Evolutionary conservation across 2,329 filamentous ascomycete species (phyloP).

Genomic region (Ophiostoma triangulosporum): DNA sequence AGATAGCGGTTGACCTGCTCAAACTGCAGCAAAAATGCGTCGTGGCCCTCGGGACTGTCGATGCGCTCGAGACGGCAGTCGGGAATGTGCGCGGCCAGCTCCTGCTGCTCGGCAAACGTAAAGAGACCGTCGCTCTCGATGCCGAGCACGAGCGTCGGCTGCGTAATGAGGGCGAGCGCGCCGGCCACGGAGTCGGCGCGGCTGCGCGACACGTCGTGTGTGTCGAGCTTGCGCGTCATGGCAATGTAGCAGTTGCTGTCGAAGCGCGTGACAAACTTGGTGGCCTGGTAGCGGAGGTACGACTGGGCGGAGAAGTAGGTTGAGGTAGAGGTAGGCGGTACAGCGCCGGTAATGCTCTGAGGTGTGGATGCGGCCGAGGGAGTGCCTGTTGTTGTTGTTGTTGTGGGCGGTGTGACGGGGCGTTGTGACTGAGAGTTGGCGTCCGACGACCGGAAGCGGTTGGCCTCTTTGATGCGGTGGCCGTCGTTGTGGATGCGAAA

Average conservation of each 20-base stretch:
- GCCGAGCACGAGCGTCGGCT: slow-evolving; percentile 81
- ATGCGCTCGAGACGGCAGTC: slow-evolving; percentile 71
- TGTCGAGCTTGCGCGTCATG: slow-evolving; percentile 94
- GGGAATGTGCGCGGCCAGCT: slow-evolving; percentile 71
- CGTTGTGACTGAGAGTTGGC: slow-evolving; percentile 16
- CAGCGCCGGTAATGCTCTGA: slow-evolving; percentile 37
- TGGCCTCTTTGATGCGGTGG: slow-evolving; percentile 47
- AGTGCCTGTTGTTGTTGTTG: not conserved
- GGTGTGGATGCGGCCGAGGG: slow-evolving; percentile 30
- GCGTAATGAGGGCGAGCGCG: slow-evolving; percentile 69
- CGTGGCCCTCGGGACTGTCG: slow-evolving; percentile 87
- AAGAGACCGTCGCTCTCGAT: slow-evolving; percentile 95
- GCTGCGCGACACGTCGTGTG: slow-evolving; percentile 80
- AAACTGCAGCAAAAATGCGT: slow-evolving; percentile 92
- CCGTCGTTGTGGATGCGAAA: slow-evolving; percentile 77
- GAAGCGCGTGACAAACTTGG: slow-evolving; percentile 93
- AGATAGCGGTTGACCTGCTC: slow-evolving; percentile 91
- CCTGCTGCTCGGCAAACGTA: slow-evolving; percentile 91
- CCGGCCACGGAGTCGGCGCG: slow-evolving; percentile 55
- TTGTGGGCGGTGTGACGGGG: not conserved
- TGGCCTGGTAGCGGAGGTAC: slow-evolving; percentile 89
- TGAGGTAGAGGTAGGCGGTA: slow-evolving; percentile 44
- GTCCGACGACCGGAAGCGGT: slow-evolving; percentile 38
- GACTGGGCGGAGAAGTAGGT: slow-evolving; percentile 99
- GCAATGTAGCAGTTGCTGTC: slow-evolving; percentile 99